Percentiles rank a stretch among this genome's conserved stretches.
Conservation (phyloP, 495 filamentous ascomycete genomes). For the Usnea hakonensis region DNA sequence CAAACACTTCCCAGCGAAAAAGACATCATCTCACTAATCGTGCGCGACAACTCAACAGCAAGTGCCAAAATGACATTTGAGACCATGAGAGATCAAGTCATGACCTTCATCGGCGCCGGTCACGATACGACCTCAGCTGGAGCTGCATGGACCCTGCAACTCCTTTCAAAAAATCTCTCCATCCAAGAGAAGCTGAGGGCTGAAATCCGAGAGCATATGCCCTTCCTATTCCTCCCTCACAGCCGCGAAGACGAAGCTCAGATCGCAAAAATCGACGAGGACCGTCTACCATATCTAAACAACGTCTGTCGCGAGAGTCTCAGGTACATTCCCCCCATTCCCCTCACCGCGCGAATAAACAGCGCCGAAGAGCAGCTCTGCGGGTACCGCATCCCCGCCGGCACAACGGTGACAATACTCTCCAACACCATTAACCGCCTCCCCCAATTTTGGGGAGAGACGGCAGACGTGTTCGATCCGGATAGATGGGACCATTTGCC, state of each 20-base stretch:
- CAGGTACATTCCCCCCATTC: conserved; percentile 40
- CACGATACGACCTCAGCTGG: conserved; percentile 26
- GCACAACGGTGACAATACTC: conserved; percentile 17
- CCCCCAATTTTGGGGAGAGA: conserved; percentile 45
- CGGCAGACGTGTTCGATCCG: conserved; percentile 36
- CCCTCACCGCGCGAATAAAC: conserved; percentile 26
- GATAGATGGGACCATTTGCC: conserved; percentile 26
- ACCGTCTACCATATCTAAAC: conserved; percentile 38
- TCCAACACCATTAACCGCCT: conserved; percentile 27
- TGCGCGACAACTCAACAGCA: conserved; percentile 32
- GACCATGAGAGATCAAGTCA: conserved; percentile 43
- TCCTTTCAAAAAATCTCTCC: conserved; percentile 22
- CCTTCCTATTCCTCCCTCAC: conserved; percentile 20
- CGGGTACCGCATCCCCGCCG: conserved; percentile 21
- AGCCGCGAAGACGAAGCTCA: conserved; percentile 9
- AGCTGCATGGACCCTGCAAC: conserved; percentile 23
- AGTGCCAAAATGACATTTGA: conserved; percentile 33
- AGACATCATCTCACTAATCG: conserved; percentile 43
- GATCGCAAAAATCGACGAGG: conserved; percentile 17
- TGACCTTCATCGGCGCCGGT: conserved; percentile 30
- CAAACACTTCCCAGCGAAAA: conserved; percentile 28
- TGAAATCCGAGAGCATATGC: conserved; percentile 23
- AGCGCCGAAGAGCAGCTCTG: conserved; percentile 19
- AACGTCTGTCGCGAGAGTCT: conserved; percentile 45
- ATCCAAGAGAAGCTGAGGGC: conserved; percentile 24